phyloP scores from a whole-genome alignment of 2,329 filamentous ascomycete species.

The Diaporthe ilicicola region DNA sequence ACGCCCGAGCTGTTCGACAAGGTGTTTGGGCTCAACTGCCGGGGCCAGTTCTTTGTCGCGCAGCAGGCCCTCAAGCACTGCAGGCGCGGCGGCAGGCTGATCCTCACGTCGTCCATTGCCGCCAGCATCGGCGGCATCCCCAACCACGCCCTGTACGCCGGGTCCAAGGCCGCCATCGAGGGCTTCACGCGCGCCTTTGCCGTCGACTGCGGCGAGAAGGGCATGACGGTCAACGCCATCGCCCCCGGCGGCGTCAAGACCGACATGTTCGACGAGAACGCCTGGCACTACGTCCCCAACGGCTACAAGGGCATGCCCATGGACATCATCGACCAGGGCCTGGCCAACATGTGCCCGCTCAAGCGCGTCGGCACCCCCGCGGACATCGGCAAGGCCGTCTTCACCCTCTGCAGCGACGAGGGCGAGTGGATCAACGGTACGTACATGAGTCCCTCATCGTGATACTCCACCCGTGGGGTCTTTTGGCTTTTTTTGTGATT shows the following conservation, averaged over 20 bases:
- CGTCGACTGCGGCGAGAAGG: constrained; percentile 73
- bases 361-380: constrained; percentile 65
- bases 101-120: constrained; percentile 77
- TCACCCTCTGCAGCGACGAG: constrained; percentile 63
- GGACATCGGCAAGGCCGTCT: constrained; percentile 67
- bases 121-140: constrained; percentile 71
- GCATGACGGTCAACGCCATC: constrained; percentile 77
- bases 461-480: constrained; percentile 8
- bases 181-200: constrained; percentile 77
- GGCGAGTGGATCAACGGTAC: constrained; percentile 72
- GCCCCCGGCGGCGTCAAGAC: constrained; percentile 78
- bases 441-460: constrained; percentile 35
- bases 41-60: constrained; percentile 80
- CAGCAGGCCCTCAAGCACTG: constrained; percentile 78
- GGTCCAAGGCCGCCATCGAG: constrained; percentile 76
- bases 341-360: constrained; percentile 66
- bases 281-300: constrained; percentile 71
- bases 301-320: constrained; percentile 59
- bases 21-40: constrained; percentile 76
- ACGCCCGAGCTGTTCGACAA: constrained; percentile 76
- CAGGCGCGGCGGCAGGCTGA: constrained; percentile 73
- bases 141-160: constrained; percentile 77
- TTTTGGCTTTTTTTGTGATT: constrained; percentile 16
- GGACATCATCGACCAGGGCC: constrained; percentile 62
- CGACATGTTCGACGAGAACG: constrained; percentile 79